Base-by-base conservation (phyloP, 2,329 filamentous ascomycete genomes). In the Curvularia sp. region DNA sequence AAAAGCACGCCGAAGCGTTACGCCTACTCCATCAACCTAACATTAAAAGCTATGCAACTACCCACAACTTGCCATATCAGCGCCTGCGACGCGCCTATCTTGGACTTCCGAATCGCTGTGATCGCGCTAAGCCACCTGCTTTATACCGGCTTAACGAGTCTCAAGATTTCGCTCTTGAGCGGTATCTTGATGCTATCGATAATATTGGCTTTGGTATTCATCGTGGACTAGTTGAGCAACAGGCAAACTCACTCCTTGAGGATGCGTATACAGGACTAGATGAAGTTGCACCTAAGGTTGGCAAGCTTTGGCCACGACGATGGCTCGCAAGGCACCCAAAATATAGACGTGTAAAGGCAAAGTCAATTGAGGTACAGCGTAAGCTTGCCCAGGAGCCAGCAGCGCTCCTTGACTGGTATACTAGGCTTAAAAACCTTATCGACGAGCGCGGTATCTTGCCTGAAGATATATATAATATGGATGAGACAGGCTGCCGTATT, bases 151-250 rank as follows among this genome's bases (percentile, higher is more conserved):
- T 57, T 20, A 43, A 38, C 13, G 54, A 57, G 13, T 38, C 39
- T 22, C 38, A 57, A 39, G 48, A 51, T 30, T 28, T 50, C 2
- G 48, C 54, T 15, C 54, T 57, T 24, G 41, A 57, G 48, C 38
- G 47, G 15, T 57, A 42, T 30, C 18, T 50, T 51, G 28, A 50
- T 42, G 9, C 47, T 26, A 44, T 57, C 26, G 30, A 57, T 35
- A 38, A 38, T 46, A 51, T 57, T 35, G 28, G 54, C 26, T 57
- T 31, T 39, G 28, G 54, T n/a, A 43, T 57, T 28, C n/a, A 50
- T 30, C 10, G 26, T n/a, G 43, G 33, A 28, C 26, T 55, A n/a
- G 44, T 55, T 15, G 31, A 39, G 43, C 31, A 55, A 28, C 43
- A 55, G 39, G 52, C 42, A 8, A 33, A 55, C 33, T 41, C 43